Percentiles rank a stretch among this genome's conserved stretches.
Conservation (phyloP, 306 rosid species). For the Castanea crenata region DNA sequence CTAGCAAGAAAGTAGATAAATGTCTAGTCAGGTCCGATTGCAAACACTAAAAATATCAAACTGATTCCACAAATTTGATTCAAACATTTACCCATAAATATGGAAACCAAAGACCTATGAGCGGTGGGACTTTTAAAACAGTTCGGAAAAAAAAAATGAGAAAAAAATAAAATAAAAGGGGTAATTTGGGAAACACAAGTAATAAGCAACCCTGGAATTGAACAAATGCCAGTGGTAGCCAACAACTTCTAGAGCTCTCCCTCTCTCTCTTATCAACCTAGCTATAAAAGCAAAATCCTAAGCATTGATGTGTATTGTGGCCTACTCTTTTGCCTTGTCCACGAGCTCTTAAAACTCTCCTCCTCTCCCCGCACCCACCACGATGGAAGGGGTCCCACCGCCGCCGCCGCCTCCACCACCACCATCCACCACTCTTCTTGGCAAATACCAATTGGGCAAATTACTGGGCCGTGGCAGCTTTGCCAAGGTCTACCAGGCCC, state of each 20-base stretch:
- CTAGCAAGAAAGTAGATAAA: too few relatives aligned
- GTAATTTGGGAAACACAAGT: not conserved
- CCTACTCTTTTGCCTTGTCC: too few relatives aligned
- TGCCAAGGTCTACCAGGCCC: constrained; percentile 82
- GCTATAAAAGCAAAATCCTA: constrained; percentile 1
- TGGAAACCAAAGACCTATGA: too few relatives aligned
- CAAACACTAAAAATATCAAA: too few relatives aligned
- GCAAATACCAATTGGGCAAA: constrained; percentile 58
- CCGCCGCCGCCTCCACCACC: constrained; percentile 18
- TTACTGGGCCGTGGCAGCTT: constrained; percentile 86
- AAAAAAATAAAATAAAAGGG: not conserved
- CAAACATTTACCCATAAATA: too few relatives aligned
- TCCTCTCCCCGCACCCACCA: not conserved
- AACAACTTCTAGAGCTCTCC: not conserved
- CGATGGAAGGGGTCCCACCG: constrained; percentile 50
- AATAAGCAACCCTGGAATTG: not conserved
- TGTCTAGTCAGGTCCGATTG: too few relatives aligned
- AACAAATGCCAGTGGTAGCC: not conserved
- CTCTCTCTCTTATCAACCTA: not conserved
- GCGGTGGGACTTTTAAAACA: not conserved
- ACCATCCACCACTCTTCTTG: constrained; percentile 40
- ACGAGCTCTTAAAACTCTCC: not conserved
- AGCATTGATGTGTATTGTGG: too few relatives aligned
- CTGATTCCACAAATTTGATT: too few relatives aligned
- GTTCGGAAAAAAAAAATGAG: not conserved